These are phyloP conservation scores for Periconia sp. DNA, from an alignment of 2,329 filamentous ascomycete species.

Conservation along the genomic window DNA sequence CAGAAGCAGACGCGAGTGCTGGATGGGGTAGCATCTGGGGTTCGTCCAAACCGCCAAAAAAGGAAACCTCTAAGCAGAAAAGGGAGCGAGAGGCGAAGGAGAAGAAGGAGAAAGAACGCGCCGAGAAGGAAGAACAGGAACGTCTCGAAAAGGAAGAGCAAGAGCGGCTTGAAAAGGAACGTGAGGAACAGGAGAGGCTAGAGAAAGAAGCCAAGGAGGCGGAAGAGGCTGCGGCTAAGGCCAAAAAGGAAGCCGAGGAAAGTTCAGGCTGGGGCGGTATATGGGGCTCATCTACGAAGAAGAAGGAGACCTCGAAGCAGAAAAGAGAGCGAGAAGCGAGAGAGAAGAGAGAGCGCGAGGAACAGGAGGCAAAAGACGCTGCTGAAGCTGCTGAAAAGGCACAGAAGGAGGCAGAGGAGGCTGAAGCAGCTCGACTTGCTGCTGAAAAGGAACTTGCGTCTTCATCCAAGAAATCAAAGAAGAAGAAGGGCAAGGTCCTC, in stretches of 20 bases:
- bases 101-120: slow-evolving; percentile 33
- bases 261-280: slow-evolving; percentile 37
- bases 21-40: slow-evolving; percentile 29
- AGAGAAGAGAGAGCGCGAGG: slow-evolving; percentile 30
- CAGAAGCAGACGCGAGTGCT: slow-evolving; percentile 27
- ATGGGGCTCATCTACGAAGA: slow-evolving; percentile 45
- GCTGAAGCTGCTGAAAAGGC: slow-evolving; percentile 45
- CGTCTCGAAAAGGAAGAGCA: slow-evolving; percentile 49
- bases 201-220: slow-evolving; percentile 47
- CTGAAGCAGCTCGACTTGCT: slow-evolving; percentile 42
- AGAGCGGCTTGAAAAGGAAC: slow-evolving; percentile 33
- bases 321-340: slow-evolving; percentile 30
- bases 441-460: slow-evolving; percentile 35
- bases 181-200: slow-evolving; percentile 7
- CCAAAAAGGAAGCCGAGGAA: slow-evolving; percentile 34
- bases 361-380: slow-evolving; percentile 33
- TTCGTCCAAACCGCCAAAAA: slow-evolving; percentile 37
- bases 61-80: slow-evolving; percentile 28
- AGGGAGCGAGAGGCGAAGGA: slow-evolving; percentile 21
- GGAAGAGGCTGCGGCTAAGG: slow-evolving; percentile 27
- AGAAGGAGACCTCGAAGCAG: slow-evolving; percentile 45
- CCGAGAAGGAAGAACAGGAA: slow-evolving; percentile 46
- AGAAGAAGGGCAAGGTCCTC: slow-evolving; percentile 39
- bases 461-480: slow-evolving; percentile 43
- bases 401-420: slow-evolving; percentile 30